Evolutionary conservation across 1,284 basidiomycete genomes (phyloP).

Genomic region (Puccinia coronata): DNA sequence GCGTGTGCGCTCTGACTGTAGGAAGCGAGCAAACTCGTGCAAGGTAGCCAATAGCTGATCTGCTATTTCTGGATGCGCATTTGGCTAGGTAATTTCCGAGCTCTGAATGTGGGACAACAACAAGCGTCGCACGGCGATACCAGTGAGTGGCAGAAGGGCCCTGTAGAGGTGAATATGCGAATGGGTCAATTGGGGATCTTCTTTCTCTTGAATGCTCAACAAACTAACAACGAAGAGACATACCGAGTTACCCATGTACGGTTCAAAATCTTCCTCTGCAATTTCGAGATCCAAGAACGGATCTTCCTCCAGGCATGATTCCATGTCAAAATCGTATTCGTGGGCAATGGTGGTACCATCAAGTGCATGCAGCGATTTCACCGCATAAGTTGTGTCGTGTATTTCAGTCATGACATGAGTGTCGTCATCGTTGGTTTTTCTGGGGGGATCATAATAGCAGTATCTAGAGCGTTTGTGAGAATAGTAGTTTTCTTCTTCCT

Average conservation of each 20-base stretch:
- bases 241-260: neutral
- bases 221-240: neutral
- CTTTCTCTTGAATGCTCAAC: neutral
- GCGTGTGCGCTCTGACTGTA: neutral
- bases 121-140: slow-evolving; percentile 8
- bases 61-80: neutral
- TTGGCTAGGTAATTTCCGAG: neutral
- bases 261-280: neutral
- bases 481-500: too few relatives aligned
- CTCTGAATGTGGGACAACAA: neutral
- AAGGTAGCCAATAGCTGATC: neutral
- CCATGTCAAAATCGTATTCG: neutral
- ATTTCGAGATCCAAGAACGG: neutral
- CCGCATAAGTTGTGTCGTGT: neutral
- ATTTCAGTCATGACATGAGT: too few relatives aligned
- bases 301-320: neutral
- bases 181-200: neutral
- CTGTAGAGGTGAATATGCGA: neutral
- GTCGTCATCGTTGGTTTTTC: neutral
- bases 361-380: slow-evolving; percentile 3
- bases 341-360: slow-evolving; percentile 3
- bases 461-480: too few relatives aligned
- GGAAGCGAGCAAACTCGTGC: neutral
- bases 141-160: slow-evolving; percentile 12
- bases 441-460: too few relatives aligned